Evolutionary conservation across 352 stramenopile genomes (phyloP), one percentile per base, ranked within the genome.

Genomic region (Nothophytophthora sp.): DNA sequence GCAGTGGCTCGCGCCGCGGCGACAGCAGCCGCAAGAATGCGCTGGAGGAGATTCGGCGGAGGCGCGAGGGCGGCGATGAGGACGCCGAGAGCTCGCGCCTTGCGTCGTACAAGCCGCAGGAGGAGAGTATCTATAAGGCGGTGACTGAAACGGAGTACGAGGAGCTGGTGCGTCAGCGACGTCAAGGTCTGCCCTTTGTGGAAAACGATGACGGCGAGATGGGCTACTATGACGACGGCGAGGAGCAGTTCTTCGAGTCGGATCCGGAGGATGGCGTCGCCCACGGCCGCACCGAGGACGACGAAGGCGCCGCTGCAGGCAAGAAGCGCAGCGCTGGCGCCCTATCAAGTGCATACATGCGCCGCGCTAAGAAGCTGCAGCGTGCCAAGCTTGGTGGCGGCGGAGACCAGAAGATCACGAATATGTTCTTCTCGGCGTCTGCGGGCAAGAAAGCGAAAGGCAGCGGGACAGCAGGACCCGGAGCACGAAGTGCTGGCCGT

Each of bases 201-300:
- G 82, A 89, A 47, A 91, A 96, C 55, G 86, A 96, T 23, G 84
- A 89, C 43, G 69, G 75, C 11, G 81, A 86, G 52, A 90, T 94
- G 68, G 86, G 86, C 12, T 96, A 96, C 58, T 95, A 86, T 44
- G 86, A 96, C 48, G 85, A 96, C 43, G 86, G 86, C 39, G 86
- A 96, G 44, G 86, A 96, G 45, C 80, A 92, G 69, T 94, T 94
- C 45, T 96, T 96, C 47, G 86, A 96, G 48, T 91, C 80, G 15
- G 82, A 95, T 45, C 56, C 70, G 4, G 81, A 94, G 46, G 70
- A 72, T 16, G 65, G 34, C 16, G 69, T 32, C 24, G 34, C 36
- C 5, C n/a, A n/a, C n/a, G n/a, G n/a, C n/a, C 15, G 20, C 22
- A 38, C 44, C 2, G 52, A 70, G 15, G 73, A 81, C n/a, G 70